phyloP scores from a whole-genome alignment of 176 grass and related monocot species.

The bread wheat (Triticum aestivum) region IWGSC_CS_RefSeq_v2.1 NC_057801.1:742890200-742890699 shows the following conservation, averaged over 20 bases:
- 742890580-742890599: neutral
- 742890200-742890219: neutral
- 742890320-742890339: neutral
- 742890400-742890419: neutral
- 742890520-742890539: slow-evolving; percentile 21
- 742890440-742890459: neutral
- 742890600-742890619: neutral
- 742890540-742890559: slow-evolving; percentile 2
- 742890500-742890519: neutral
- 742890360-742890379: slow-evolving; percentile 4
- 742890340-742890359: neutral
- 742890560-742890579: slow-evolving; percentile 22
- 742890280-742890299: neutral
- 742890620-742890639: neutral
- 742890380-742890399: slow-evolving; percentile 3
- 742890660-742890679: no score
- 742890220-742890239: neutral
- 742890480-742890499: neutral
- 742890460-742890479: neutral
- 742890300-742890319: neutral
- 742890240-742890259: neutral
- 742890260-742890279: neutral
- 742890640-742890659: neutral
- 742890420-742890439: neutral
- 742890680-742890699: no score